Evolutionary conservation across 352 stramenopile species (phyloP).

Genomic region (Peronospora belbahrii): DNA sequence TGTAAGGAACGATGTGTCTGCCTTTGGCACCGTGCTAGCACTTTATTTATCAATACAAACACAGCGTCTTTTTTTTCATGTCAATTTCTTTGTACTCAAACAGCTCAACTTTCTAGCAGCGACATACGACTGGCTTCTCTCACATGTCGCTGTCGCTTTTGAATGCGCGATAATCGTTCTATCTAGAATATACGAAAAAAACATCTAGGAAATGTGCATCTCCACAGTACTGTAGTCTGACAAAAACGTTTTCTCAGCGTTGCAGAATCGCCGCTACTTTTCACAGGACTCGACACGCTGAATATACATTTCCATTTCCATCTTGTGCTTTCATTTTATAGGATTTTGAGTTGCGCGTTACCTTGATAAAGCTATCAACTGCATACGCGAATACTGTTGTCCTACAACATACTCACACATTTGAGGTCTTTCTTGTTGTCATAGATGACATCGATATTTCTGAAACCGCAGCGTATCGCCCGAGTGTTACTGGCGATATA

Average conservation of each 20-base stretch:
- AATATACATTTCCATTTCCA: slow-evolving; percentile 66
- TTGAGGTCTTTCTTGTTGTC: slow-evolving; percentile 63
- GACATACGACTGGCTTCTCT: slow-evolving; percentile 9
- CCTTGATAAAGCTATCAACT: slow-evolving; percentile 73
- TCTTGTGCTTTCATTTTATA: slow-evolving; percentile 65
- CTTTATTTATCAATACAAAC: too few species aligned
- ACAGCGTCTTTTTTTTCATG: too few species aligned
- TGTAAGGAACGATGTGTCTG: too few species aligned
- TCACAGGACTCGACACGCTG: slow-evolving; percentile 65
- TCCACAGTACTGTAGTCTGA: too few species aligned
- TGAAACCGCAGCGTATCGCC: slow-evolving; percentile 85
- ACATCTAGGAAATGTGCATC: too few species aligned
- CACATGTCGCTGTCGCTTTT: slow-evolving; percentile 13
- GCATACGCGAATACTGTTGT: slow-evolving; percentile 78
- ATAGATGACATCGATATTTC: slow-evolving; percentile 73
- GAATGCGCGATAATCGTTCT: slow-evolving; percentile 37
- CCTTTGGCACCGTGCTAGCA: too few species aligned
- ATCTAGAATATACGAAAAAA: slow-evolving; percentile 70
- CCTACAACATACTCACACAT: slow-evolving; percentile 80
- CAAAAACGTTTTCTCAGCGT: slow-evolving; percentile 60
- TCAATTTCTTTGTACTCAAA: slow-evolving; percentile 75
- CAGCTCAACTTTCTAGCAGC: slow-evolving; percentile 51
- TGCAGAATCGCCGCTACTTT: slow-evolving; percentile 53
- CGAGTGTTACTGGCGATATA: slow-evolving; percentile 85
- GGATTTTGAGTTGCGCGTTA: slow-evolving; percentile 72